Base-by-base conservation (phyloP, 441 rosid genomes). In the Biscutella laevigata region DNA sequence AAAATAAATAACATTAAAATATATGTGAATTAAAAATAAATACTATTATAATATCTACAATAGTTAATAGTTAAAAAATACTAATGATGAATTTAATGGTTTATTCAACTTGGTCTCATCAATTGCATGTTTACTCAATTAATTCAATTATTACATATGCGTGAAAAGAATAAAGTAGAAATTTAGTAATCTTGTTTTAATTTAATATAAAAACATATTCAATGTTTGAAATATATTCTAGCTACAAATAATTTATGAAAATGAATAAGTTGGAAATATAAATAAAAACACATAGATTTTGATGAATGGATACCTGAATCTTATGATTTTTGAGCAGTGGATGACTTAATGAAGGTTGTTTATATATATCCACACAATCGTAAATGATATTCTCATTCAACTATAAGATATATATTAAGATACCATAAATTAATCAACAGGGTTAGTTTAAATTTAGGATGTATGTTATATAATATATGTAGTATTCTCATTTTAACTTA, bases 361-460 rank as follows among this genome's bases (percentile, higher is more conserved):
- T 28, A n/a, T 39, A 27, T 0, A 54, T 39, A 17, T 54, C 48
- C 59, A 54, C 27, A 8, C 48, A 54, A 19, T 54, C 38, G 1
- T 54, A 28, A 7, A 39, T 19, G 7, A 39, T 19, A 2, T 54
- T 54, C 14, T 39, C 38, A 28, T 29, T 53, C 27, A 53, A 2
- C 48, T 53, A 17, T 7, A 1, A 10, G 9, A 28, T 47, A 9
- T 6, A 12, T 5, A 13, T 19, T n/a, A n/a, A n/a, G n/a, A n/a
- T n/a, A n/a, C n/a, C n/a, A n/a, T n/a, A n/a, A n/a, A n/a, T n/a
- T n/a, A n/a, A n/a, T n/a, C n/a, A n/a, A n/a, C n/a, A n/a, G n/a
- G n/a, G n/a, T n/a, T n/a, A n/a, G n/a, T n/a, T n/a, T 46, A 28
- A 2, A 29, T n/a, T n/a, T n/a, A n/a, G n/a, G n/a, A n/a, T n/a